These are phyloP conservation scores for Trichoderma reesei DNA, from an alignment of 495 filamentous ascomycete genomes.

Conservation along the genomic window DNA sequence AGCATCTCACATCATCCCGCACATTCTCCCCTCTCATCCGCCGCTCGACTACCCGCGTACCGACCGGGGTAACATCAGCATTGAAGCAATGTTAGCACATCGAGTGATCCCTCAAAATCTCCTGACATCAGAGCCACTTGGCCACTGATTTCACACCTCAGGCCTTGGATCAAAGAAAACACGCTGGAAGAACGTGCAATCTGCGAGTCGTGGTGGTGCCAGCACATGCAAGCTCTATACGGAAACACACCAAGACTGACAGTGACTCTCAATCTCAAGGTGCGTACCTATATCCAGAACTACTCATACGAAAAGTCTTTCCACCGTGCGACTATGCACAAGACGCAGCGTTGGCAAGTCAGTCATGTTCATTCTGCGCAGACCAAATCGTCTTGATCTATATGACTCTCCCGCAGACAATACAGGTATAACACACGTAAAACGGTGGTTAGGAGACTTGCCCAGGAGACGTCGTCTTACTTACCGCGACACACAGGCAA, in stretches of 20 bases:
- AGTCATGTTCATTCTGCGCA: slow-evolving; percentile 62
- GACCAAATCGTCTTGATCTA: slow-evolving; percentile 67
- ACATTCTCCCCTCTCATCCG: slow-evolving; percentile 65
- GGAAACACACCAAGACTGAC: too few species aligned
- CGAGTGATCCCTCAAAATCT: slow-evolving; percentile 66
- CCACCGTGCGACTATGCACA: slow-evolving; percentile 82
- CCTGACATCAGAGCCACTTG: slow-evolving; percentile 45
- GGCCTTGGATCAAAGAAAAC: slow-evolving; percentile 77
- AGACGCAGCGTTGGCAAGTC: slow-evolving; percentile 73
- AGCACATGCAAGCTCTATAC: too few species aligned
- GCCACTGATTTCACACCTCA: slow-evolving; percentile 53
- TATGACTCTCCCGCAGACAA: slow-evolving; percentile 77
- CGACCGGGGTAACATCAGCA: slow-evolving; percentile 76
- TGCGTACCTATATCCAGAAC: slow-evolving; percentile 91
- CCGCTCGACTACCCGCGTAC: slow-evolving; percentile 74
- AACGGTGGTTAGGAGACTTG: slow-evolving; percentile 63
- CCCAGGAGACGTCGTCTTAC: slow-evolving; percentile 70
- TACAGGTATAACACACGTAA: slow-evolving; percentile 58
- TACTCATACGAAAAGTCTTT: slow-evolving; percentile 46
- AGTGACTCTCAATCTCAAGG: slow-evolving; percentile 21
- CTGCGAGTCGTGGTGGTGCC: too few species aligned
- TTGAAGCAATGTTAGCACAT: slow-evolving; percentile 86
- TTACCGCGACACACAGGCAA: slow-evolving; percentile 79
- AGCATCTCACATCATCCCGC: slow-evolving; percentile 46
- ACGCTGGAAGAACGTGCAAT: slow-evolving; percentile 67